A percentile compares a stretch with the other conserved stretches of the same genome.
Evolutionary conservation across 768 basidiomycete species (phyloP).

Genomic region (Leucogyrophana mollusca): DNA sequence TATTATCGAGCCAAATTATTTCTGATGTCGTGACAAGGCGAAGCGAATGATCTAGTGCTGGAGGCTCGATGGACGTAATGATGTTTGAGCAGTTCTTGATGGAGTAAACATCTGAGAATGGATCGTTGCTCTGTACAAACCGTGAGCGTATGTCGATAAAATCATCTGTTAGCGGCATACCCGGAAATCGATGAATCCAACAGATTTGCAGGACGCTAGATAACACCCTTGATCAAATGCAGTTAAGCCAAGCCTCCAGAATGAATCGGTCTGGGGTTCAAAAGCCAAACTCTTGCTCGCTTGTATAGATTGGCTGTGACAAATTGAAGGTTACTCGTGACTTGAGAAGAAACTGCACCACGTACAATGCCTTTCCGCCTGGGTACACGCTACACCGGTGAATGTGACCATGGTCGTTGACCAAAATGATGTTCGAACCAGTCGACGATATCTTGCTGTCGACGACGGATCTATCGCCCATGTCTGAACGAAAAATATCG

Average conservation of each 20-base stretch:
- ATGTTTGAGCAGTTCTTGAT: constrained; percentile 32
- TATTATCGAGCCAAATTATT: constrained; percentile 69
- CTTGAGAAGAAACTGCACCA: constrained; percentile 2
- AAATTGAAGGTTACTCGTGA: neutral
- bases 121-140: constrained; percentile 10
- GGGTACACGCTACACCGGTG: constrained; percentile 43
- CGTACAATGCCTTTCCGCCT: constrained; percentile 42
- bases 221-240: constrained; percentile 36
- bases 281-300: constrained; percentile 3
- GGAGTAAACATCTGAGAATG: constrained; percentile 32
- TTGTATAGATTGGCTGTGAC: constrained; percentile 20
- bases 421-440: constrained; percentile 36
- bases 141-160: constrained; percentile 1
- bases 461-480: constrained; percentile 39
- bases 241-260: constrained; percentile 54
- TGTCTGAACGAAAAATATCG: constrained; percentile 38
- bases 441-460: constrained; percentile 45
- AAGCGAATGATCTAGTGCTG: constrained; percentile 41
- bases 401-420: constrained; percentile 52
- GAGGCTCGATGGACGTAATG: constrained; percentile 55
- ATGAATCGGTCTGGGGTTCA: constrained; percentile 24
- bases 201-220: constrained; percentile 42
- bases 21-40: constrained; percentile 60
- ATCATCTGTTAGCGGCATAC: constrained; percentile 35
- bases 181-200: constrained; percentile 53